A percentile compares a stretch with the other conserved stretches of the same genome.
These are phyloP conservation scores for Malus asiatica DNA, from an alignment of 306 rosid species.

Conservation along the genomic window DNA sequence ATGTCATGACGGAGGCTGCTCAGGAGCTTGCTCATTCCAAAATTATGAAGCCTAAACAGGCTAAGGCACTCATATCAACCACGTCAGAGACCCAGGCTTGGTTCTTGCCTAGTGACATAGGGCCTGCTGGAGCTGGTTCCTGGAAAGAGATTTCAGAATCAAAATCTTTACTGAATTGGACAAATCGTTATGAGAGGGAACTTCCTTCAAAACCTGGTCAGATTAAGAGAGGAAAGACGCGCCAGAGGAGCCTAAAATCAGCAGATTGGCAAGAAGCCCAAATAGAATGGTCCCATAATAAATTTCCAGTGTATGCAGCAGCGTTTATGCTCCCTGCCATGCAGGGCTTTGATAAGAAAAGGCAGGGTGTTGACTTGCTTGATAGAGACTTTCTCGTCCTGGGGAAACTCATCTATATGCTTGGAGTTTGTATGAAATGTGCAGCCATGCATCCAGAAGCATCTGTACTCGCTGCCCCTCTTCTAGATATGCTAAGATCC, in stretches of 20 bases:
- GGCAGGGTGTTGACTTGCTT: constrained; percentile 91
- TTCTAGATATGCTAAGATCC: constrained; percentile 75
- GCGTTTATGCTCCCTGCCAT: constrained; percentile 98
- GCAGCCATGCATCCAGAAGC: constrained; percentile 97
- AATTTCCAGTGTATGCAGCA: constrained; percentile 90
- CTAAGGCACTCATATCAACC: constrained; percentile 57
- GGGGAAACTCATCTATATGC: constrained; percentile 85
- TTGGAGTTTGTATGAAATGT: constrained; percentile 90
- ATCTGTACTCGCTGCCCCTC: constrained; percentile 62
- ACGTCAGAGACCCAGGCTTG: constrained; percentile 72
- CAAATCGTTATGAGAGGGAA: constrained; percentile 78
- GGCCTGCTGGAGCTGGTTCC: constrained; percentile 69
- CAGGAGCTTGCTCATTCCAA: constrained; percentile 75
- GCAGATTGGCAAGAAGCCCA: constrained; percentile 32
- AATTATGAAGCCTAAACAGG: constrained; percentile 45
- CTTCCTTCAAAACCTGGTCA: constrained; percentile 59
- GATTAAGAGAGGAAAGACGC: constrained; percentile 71
- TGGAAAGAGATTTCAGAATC: constrained; percentile 75
- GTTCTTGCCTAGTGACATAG: constrained; percentile 78
- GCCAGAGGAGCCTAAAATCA: constrained; percentile 65
- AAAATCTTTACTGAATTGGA: constrained; percentile 72
- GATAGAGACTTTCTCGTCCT: constrained; percentile 82
- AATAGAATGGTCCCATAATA: constrained; percentile 69
- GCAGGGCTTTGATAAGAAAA: constrained; percentile 87
- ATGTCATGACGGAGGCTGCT: constrained; percentile 91